Evolutionary conservation across 2,329 filamentous ascomycete genomes (phyloP), one percentile per base, ranked within the genome.

Genomic region (Pestalotiopsis sp.): DNA sequence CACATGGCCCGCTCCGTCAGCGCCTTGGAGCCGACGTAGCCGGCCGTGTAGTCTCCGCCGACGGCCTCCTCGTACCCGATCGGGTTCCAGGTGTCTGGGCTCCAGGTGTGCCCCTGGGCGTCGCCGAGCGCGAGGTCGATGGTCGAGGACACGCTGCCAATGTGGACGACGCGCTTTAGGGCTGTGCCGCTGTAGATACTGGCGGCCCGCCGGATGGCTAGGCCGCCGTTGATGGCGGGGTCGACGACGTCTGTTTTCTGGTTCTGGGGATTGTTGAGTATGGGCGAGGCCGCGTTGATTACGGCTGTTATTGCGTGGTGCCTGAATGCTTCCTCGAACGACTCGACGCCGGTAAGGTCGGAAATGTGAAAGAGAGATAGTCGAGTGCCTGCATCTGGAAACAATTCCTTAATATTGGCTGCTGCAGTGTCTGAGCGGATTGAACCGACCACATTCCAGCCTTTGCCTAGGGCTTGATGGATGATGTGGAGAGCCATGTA

Each of bases 381-480:
- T 57, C 1, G 55, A 5, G 17, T 22, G 20, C 55, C 55, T 13
- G 55, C 55, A 5, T 57, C 24, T 22, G 55, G n/a, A 57, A 57
- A 57, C 13, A 57, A 13, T 3, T 14, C 55, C 3, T 26, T 26
- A 9, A 26, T 20, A 10, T 57, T 57, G 55, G 55, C 55, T 24
- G 55, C 55, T 13, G 14, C 10, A 10, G 55, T 11, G 4, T 57
- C 55, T 14, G 48, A 65, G 14, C 63, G 63, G 7, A 65, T 24
- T 1, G 63, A 58, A 35, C 63, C 63, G n/a, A 56, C 48, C 17
- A 65, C 39, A 17, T 65, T 58, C 63, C 63, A 65, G n/a, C 14
- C 48, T 58, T 26, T 56, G 44, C 14, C 22, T 2, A 65, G 44
- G 6, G 63, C 63, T 6, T 65, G 44, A 6, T 65, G 63, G 6